Percentiles rank a stretch among this genome's conserved stretches.
Conservation (phyloP, 192 early-diverging fungal genomes). For the Backusella circina region DNA sequence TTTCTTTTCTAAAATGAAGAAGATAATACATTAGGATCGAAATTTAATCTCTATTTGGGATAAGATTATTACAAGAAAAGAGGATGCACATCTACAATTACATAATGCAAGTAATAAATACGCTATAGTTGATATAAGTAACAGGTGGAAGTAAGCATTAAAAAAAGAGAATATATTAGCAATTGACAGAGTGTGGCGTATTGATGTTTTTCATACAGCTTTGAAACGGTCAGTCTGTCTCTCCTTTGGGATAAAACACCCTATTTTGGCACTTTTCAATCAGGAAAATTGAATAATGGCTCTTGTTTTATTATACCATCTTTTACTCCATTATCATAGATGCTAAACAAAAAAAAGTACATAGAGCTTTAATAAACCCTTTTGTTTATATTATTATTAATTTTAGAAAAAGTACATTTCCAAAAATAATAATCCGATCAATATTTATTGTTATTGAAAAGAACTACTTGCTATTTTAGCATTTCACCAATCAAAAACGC, state of each 20-base stretch:
- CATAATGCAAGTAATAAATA: constrained; percentile 64
- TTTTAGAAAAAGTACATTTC: too few species aligned
- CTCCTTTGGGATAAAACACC: constrained; percentile 83
- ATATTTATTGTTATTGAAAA: too few species aligned
- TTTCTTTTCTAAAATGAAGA: not conserved
- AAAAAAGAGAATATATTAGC: not conserved
- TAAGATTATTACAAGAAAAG: constrained; percentile 67
- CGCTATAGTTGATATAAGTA: constrained; percentile 60
- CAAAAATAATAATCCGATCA: too few species aligned
- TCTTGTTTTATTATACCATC: constrained; percentile 2
- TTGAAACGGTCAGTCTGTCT: constrained; percentile 62
- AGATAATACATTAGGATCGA: constrained; percentile 36
- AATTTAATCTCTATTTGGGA: constrained; percentile 88
- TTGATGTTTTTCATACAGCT: constrained; percentile 13
- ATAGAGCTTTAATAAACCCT: too few species aligned
- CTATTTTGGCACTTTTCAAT: constrained; percentile 66
- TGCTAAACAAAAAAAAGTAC: not conserved
- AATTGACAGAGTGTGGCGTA: not conserved
- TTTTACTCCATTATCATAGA: not conserved
- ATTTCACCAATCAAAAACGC: not conserved
- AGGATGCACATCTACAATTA: constrained; percentile 56
- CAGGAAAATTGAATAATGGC: constrained; percentile 20
- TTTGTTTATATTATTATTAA: too few species aligned
- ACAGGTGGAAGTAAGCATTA: constrained; percentile 57
- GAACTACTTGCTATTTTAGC: too few species aligned